Evolutionary conservation across 2,329 filamentous ascomycete genomes (phyloP).

Genomic region (Ceratocystis cubensis): DNA sequence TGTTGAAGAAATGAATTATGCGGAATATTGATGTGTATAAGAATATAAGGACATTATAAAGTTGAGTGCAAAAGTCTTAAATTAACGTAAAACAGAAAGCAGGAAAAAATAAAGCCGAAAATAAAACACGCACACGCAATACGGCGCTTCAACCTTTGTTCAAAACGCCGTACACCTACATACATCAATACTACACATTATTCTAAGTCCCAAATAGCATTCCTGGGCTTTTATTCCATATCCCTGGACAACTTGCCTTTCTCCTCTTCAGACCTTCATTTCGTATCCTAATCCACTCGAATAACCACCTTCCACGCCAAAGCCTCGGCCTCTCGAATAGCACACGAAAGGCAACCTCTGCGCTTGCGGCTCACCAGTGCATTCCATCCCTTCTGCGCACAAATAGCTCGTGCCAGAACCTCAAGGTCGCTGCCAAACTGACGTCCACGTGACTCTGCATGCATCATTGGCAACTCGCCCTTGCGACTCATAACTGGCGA

Average conservation of each 20-base stretch:
- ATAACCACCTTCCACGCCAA: conserved; percentile 58
- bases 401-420: conserved; percentile 58
- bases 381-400: conserved; percentile 61
- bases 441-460: conserved; percentile 42
- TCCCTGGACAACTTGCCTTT: background rate
- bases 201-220: background rate
- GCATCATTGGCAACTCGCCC: conserved; percentile 37
- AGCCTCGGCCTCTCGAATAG: conserved; percentile 60
- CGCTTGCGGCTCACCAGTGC: conserved; percentile 55
- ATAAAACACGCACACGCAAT: background rate
- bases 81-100: background rate
- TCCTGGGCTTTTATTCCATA: background rate
- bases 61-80: background rate
- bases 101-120: background rate
- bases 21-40: too few relatives aligned
- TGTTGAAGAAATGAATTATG: too few relatives aligned
- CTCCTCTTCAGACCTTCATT: background rate
- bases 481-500: conserved; percentile 20
- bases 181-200: conserved; percentile 2
- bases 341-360: conserved; percentile 60
- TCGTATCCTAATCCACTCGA: conserved; percentile 33
- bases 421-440: conserved; percentile 55
- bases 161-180: conserved; percentile 1
- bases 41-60: too few relatives aligned
- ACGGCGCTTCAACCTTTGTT: background rate